Percentiles rank a stretch among this genome's conserved stretches.
phyloP scores from a whole-genome alignment of 495 filamentous ascomycete species.

The Xylaria grammica region DNA sequence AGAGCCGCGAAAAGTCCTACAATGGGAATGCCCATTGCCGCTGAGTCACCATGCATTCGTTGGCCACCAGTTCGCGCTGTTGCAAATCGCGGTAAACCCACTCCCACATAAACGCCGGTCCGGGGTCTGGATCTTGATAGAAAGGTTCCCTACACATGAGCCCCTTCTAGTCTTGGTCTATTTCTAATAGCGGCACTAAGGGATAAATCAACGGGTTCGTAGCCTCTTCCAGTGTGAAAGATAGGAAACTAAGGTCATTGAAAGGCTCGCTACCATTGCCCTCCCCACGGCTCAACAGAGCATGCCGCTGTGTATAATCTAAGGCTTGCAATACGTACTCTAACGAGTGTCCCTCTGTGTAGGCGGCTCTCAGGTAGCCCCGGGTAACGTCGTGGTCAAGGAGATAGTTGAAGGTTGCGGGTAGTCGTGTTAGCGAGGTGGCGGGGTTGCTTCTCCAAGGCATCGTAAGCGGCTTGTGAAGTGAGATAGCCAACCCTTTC shows the following conservation, averaged over 20 bases:
- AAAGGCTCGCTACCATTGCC: neutral
- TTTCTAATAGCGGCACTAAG: neutral
- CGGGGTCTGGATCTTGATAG: constrained; percentile 4
- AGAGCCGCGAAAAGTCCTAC: neutral
- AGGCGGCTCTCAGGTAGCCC: neutral
- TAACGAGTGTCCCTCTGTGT: neutral
- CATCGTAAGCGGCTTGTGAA: neutral
- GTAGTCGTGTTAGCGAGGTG: neutral
- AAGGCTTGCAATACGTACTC: constrained; percentile 1
- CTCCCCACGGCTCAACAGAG: constrained; percentile 1
- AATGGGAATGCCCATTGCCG: constrained; percentile 8
- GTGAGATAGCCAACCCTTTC: constrained; percentile 13
- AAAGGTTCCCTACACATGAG: neutral
- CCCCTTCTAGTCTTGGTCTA: neutral
- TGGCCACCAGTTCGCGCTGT: neutral
- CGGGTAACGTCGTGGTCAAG: constrained; percentile 7
- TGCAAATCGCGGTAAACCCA: neutral
- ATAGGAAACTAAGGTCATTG: neutral
- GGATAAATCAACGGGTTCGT: neutral
- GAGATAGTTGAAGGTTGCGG: constrained; percentile 10
- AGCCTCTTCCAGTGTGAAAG: neutral
- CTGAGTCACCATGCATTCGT: neutral
- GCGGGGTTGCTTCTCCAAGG: neutral
- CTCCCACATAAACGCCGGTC: constrained; percentile 3
- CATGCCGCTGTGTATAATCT: constrained; percentile 4